Percentiles rank a stretch among this genome's conserved stretches.
These are phyloP conservation scores for Pseudogymnoascus verrucosus DNA, from an alignment of 2,329 filamentous ascomycete genomes.

Conservation along the genomic window DNA sequence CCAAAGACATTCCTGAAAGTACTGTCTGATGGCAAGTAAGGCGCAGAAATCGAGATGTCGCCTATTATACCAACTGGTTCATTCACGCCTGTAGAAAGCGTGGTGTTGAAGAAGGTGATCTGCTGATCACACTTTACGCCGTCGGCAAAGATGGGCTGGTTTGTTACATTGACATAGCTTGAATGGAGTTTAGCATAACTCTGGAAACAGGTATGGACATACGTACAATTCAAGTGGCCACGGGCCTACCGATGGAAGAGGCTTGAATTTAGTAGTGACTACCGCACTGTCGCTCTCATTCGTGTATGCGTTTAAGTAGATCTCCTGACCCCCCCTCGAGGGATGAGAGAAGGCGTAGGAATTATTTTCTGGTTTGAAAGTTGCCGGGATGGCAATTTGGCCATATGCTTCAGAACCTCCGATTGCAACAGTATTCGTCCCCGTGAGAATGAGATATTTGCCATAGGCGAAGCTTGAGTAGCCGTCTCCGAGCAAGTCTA, in stretches of 20 bases:
- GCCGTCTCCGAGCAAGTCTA: slow-evolving; percentile 44
- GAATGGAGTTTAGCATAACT: slow-evolving; percentile 28
- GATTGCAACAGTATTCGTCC: slow-evolving; percentile 33
- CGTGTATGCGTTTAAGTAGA: slow-evolving; percentile 28
- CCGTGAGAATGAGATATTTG: slow-evolving; percentile 38
- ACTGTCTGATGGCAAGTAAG: slow-evolving; percentile 26
- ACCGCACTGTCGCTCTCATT: slow-evolving; percentile 12
- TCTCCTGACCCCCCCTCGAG: neutral
- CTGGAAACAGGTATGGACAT: slow-evolving; percentile 30
- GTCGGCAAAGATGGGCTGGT: slow-evolving; percentile 42
- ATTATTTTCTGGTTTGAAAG: slow-evolving; percentile 18
- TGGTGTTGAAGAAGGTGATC: slow-evolving; percentile 38
- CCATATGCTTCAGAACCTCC: slow-evolving; percentile 40
- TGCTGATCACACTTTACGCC: slow-evolving; percentile 36
- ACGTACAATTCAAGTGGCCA: neutral
- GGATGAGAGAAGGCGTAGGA: neutral
- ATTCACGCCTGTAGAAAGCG: slow-evolving; percentile 29
- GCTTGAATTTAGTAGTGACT: slow-evolving; percentile 19
- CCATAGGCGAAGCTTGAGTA: slow-evolving; percentile 44
- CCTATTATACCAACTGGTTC: slow-evolving; percentile 29
- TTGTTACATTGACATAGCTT: slow-evolving; percentile 39
- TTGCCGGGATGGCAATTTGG: slow-evolving; percentile 13
- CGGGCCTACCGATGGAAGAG: slow-evolving; percentile 9
- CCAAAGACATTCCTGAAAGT: slow-evolving; percentile 28
- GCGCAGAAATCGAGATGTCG: slow-evolving; percentile 24